Evolutionary conservation across 495 filamentous ascomycete species (phyloP).

Genomic region (Tuber umbilicatum): DNA sequence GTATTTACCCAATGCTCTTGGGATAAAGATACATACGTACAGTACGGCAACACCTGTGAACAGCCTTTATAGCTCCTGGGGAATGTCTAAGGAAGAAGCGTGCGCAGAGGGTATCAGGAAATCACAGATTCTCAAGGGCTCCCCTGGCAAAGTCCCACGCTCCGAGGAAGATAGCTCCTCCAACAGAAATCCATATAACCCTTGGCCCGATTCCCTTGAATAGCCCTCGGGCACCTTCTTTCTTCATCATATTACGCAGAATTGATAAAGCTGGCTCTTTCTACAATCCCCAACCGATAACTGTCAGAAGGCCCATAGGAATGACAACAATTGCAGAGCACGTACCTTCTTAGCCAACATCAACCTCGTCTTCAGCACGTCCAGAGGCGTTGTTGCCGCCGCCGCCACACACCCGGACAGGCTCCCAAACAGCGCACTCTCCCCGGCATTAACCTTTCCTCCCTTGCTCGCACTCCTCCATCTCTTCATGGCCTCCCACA

Average conservation of each 20-base stretch:
- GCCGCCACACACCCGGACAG: conserved; percentile 79
- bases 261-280: conserved; percentile 45
- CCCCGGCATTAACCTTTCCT: conserved; percentile 57
- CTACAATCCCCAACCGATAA: conserved; percentile 12
- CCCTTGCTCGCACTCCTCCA: conserved; percentile 28
- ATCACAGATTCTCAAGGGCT: conserved; percentile 49
- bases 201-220: conserved; percentile 84
- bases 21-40: background rate
- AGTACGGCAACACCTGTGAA: background rate
- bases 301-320: background rate
- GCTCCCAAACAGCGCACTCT: conserved; percentile 81
- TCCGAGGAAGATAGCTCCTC: conserved; percentile 90
- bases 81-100: background rate
- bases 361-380: conserved; percentile 93
- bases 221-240: conserved; percentile 68
- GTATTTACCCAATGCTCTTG: background rate
- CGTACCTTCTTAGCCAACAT: conserved; percentile 65
- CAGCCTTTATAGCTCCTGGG: background rate
- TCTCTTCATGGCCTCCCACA: conserved; percentile 89
- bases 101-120: background rate
- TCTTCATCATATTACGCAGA: conserved; percentile 59
- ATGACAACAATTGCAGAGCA: conserved; percentile 3
- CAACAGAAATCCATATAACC: conserved; percentile 87
- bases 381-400: conserved; percentile 82
- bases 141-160: conserved; percentile 90